Evolutionary conservation across 2,329 filamentous ascomycete genomes (phyloP), one percentile per base, ranked within the genome.

Genomic region (Neurospora crassa): DNA sequence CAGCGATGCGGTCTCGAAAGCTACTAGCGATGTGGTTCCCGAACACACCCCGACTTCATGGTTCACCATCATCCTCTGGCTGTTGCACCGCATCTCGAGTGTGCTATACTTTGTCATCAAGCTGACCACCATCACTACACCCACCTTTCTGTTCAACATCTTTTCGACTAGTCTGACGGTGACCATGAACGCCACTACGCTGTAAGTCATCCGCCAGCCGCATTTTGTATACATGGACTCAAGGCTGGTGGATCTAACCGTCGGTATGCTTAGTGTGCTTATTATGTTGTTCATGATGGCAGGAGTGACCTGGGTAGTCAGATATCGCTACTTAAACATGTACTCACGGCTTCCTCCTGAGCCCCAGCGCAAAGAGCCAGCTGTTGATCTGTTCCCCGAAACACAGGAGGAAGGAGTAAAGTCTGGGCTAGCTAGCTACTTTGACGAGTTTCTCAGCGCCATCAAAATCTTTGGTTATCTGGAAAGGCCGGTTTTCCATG

Each of bases 381-480:
- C 97, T 76, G 89, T 99, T 79, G 96, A 98, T 77, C 85, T 99
- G 14, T 98, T 98, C 78, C 94, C 96, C 4, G 95, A 98, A 77
- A 91, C 92, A 3, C 93, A 97, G 77, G 95, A 97, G 75, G 92
- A 92, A 68, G 94, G 94, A 74, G 90, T 90, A 40, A 99, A 99
- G 80, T 90, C 94, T 0, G 96, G 95, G 0, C 84, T 99, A 67
- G 90, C 93, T n/a, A 99, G 94, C 79, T 99, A 99, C 76, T 86
- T 99, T 37, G 96, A 99, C 81, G 96, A 99, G 80, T 99, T 99
- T 77, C 84, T 99, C 29, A 98, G 94, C 79, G 96, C 96, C 40
- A 99, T 99, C 83, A 99, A 98, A 81, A 96, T 99, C 71, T 99
- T 99, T 82, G 96, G 96, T 10, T 99, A 98, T 78, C 84, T 99